Conservation (phyloP, 768 basidiomycete genomes). For the Cantharellus anzutake region DNA sequence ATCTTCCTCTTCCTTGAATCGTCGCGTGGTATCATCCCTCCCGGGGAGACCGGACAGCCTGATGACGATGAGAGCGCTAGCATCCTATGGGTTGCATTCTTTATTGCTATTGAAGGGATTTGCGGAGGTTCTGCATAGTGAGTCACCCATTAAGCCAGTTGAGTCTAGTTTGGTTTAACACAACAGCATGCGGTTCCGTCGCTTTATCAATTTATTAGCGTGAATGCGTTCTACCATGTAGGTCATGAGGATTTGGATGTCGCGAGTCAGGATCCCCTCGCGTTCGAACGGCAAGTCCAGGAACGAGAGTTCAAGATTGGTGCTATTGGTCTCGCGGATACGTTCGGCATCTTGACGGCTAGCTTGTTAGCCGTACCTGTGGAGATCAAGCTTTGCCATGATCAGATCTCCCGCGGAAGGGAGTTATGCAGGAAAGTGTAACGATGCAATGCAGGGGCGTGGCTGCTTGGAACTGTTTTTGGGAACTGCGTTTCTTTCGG, state of each 20-base stretch:
- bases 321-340: slow-evolving; percentile 73
- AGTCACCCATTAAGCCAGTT: slow-evolving; percentile 16
- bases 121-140: slow-evolving; percentile 89
- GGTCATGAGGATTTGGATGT: slow-evolving; percentile 49
- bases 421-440: slow-evolving; percentile 47
- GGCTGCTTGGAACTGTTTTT: too few relatives aligned
- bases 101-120: slow-evolving; percentile 77
- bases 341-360: slow-evolving; percentile 26
- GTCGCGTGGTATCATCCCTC: slow-evolving; percentile 41
- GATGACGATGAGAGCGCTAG: slow-evolving; percentile 25
- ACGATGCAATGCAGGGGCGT: too few relatives aligned
- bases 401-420: slow-evolving; percentile 53
- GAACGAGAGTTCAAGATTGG: slow-evolving; percentile 83
- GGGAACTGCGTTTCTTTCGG: too few relatives aligned
- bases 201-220: slow-evolving; percentile 24
- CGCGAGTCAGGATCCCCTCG: slow-evolving; percentile 6
- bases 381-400: slow-evolving; percentile 56
- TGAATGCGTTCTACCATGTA: slow-evolving; percentile 71
- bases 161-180: too few relatives aligned
- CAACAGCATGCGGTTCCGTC: too few relatives aligned
- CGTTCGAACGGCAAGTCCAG: slow-evolving; percentile 38
- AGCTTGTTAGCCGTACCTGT: slow-evolving; percentile 44
- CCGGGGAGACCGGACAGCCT: too few relatives aligned
- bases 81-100: slow-evolving; percentile 45
- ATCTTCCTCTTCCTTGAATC: slow-evolving; percentile 43